Evolutionary conservation across 2,329 filamentous ascomycete genomes (phyloP), one percentile per base, ranked within the genome.

Genomic region (Fusarium sp.): DNA sequence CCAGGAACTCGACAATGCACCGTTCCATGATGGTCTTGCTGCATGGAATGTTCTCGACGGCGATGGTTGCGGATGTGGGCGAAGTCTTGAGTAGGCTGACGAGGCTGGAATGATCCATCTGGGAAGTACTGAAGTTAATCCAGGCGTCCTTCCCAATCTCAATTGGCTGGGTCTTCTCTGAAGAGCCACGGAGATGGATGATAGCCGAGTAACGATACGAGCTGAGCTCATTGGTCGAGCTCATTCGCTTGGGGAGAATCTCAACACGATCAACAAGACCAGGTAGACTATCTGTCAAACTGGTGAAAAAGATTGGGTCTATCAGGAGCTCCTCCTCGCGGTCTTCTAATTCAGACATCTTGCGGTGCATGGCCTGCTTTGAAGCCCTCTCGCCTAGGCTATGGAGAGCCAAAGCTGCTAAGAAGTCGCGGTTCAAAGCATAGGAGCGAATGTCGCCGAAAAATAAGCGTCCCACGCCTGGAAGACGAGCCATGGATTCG

Each of bases 291-390:
- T 31, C 19, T 7, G 47, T 19, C 0, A 76, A 49, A 3, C 42
- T 15, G 0, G 70, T 76, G 7, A 76, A 76, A 44, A 76, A 75
- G 1, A 45, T 62, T 10, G 74, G 74, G 19, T 76, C 74, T 2
- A 75, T 55, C 17, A 76, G 40, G 1, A 76, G 28, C 14, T 76
- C 74, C 13, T 46, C 28, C 36, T 76, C 71, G 1, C 31, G 14
- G 7, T 46, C 44, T 22, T 63, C 64, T 14, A 69, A 28, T 17
- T 71, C 70, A 1, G 22, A 17, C 15, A 71, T 61, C 39, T 42
- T 66, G 10, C 24, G 47, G 7, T 49, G 61, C 6, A 70, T 13
- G 6, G 51, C 45, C 0, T 53, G 36, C 15, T 61, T 73, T 7
- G 13, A 63, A 2, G 56, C 34, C 1, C 19, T 47, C 3, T 51